Evolutionary conservation across 345 rosid species (phyloP).

Genomic region (Clarkia xantiana): DNA sequence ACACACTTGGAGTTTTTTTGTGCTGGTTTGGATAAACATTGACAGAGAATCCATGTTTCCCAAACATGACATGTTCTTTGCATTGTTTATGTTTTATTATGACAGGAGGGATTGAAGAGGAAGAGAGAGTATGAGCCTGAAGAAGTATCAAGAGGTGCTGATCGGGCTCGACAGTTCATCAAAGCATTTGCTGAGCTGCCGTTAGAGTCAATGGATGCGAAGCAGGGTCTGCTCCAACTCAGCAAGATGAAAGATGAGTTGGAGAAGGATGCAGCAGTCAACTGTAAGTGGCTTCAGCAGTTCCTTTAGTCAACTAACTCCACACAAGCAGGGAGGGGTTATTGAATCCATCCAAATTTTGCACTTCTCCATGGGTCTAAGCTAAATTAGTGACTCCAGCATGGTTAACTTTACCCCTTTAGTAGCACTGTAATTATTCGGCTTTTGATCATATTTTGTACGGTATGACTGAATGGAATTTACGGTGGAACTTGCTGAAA

Average conservation of each 20-base stretch:
- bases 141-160: slow-evolving; percentile 56
- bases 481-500: too few species aligned
- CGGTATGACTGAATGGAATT: too few species aligned
- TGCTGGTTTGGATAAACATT: neutral
- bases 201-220: slow-evolving; percentile 64
- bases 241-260: slow-evolving; percentile 44
- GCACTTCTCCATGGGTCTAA: too few species aligned
- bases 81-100: slow-evolving; percentile 8
- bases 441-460: too few species aligned
- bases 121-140: slow-evolving; percentile 43
- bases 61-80: neutral
- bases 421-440: too few species aligned
- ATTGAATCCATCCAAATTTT: too few species aligned
- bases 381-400: too few species aligned
- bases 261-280: slow-evolving; percentile 58
- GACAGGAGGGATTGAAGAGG: slow-evolving; percentile 66
- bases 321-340: too few species aligned
- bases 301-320: slow-evolving; percentile 33
- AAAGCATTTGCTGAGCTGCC: slow-evolving; percentile 79
- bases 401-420: too few species aligned
- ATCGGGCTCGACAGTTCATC: slow-evolving; percentile 62
- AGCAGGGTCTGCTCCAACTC: slow-evolving; percentile 46
- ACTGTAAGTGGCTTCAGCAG: slow-evolving; percentile 58
- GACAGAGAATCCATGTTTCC: neutral
- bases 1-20: too few species aligned